Evolutionary conservation across 1,139 yeast genomes (phyloP).

Genomic region (Magnusiomyces magnusii): DNA sequence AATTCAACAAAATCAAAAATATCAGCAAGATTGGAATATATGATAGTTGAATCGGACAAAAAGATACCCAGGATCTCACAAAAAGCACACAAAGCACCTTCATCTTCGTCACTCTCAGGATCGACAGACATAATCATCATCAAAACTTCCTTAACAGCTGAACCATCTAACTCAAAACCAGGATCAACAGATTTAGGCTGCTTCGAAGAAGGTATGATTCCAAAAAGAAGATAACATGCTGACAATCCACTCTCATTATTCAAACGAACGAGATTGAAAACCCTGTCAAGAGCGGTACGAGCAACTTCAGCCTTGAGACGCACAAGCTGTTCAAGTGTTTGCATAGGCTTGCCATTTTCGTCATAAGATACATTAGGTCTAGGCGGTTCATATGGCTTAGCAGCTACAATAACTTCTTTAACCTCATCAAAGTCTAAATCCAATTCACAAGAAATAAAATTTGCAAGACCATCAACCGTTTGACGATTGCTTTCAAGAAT

Average conservation of each 20-base stretch:
- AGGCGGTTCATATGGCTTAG: neutral
- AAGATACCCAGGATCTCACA: slow-evolving; percentile 44
- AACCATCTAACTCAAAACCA: slow-evolving; percentile 16
- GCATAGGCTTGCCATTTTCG: neutral
- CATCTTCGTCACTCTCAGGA: slow-evolving; percentile 25
- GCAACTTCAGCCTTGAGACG: neutral
- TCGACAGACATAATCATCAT: slow-evolving; percentile 35
- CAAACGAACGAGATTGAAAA: slow-evolving; percentile 43
- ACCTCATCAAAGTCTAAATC: slow-evolving; percentile 5
- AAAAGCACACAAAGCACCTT: slow-evolving; percentile 38
- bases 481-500: slow-evolving; percentile 12
- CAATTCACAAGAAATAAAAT: neutral
- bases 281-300: slow-evolving; percentile 33
- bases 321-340: neutral
- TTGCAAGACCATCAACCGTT: neutral
- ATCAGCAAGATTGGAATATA: slow-evolving; percentile 37
- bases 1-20: slow-evolving; percentile 36
- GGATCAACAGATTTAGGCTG: slow-evolving; percentile 23
- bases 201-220: slow-evolving; percentile 28
- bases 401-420: neutral
- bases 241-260: slow-evolving; percentile 46
- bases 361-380: neutral
- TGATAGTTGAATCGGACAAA: slow-evolving; percentile 35
- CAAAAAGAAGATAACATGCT: slow-evolving; percentile 44
- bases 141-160: slow-evolving; percentile 34